phyloP scores from a whole-genome alignment of 345 rosid genomes.

The Passiflora organensis region DNA sequence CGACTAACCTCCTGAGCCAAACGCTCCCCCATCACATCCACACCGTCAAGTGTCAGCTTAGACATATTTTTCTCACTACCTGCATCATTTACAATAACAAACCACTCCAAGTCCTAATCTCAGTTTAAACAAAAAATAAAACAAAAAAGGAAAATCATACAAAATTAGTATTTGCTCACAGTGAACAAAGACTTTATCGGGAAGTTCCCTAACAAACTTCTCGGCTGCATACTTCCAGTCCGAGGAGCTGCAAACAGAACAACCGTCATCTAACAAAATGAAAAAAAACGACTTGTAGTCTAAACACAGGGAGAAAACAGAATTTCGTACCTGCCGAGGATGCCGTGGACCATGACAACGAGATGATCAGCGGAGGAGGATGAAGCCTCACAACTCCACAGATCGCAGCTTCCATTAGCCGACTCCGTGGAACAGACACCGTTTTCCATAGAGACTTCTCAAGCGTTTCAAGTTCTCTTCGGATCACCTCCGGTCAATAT shows the following conservation, averaged over 20 bases:
- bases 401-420: constrained; percentile 58
- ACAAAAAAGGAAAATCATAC: not conserved
- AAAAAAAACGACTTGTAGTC: not conserved
- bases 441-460: constrained; percentile 24
- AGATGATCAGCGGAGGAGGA: constrained; percentile 87
- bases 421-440: constrained; percentile 66
- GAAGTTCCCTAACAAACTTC: constrained; percentile 68
- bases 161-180: constrained; percentile 38
- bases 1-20: constrained; percentile 67
- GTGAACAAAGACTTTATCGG: constrained; percentile 80
- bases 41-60: constrained; percentile 73
- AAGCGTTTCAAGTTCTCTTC: not conserved
- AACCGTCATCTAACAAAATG: not conserved
- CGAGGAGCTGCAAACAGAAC: constrained; percentile 46
- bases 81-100: constrained; percentile 17
- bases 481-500: not conserved
- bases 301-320: not conserved
- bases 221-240: constrained; percentile 97
- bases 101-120: not conserved
- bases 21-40: constrained; percentile 97
- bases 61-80: constrained; percentile 77
- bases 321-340: constrained; percentile 65
- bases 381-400: constrained; percentile 61
- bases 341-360: constrained; percentile 93
- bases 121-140: not conserved